Conservation (phyloP, 768 basidiomycete genomes). For the Tephrocybe sp. region DNA sequence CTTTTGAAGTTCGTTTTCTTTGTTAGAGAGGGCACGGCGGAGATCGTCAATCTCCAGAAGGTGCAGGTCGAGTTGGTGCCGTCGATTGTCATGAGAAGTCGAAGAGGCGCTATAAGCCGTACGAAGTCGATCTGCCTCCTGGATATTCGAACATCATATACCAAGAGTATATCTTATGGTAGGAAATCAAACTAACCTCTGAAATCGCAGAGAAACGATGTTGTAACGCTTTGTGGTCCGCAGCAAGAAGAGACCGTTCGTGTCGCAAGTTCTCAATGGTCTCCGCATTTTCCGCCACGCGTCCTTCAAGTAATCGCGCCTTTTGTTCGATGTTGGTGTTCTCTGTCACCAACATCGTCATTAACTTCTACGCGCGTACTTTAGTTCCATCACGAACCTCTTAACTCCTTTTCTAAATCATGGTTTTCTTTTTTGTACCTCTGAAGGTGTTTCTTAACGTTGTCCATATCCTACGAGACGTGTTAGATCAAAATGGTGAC, state of each 20-base stretch:
- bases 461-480: conserved; percentile 70
- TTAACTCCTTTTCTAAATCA: conserved; percentile 69
- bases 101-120: conserved; percentile 60
- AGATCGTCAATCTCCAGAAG: conserved; percentile 75
- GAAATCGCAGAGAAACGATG: conserved; percentile 60
- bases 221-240: conserved; percentile 74
- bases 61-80: conserved; percentile 71
- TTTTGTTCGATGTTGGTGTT: conserved; percentile 73
- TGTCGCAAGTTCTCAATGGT: conserved; percentile 74
- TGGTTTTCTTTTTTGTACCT: conserved; percentile 71
- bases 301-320: conserved; percentile 62
- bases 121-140: conserved; percentile 63
- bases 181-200: conserved; percentile 45
- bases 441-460: conserved; percentile 66
- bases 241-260: conserved; percentile 67
- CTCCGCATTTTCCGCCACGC: conserved; percentile 65
- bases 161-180: not conserved
- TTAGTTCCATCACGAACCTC: conserved; percentile 41
- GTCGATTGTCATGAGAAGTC: conserved; percentile 65
- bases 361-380: not conserved
- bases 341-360: conserved; percentile 31
- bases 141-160: not conserved
- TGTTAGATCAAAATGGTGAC: not conserved
- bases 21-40: conserved; percentile 59
- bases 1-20: conserved; percentile 59